Evolutionary conservation across 495 filamentous ascomycete species (phyloP).

Genomic region (Peziza echinospora): DNA sequence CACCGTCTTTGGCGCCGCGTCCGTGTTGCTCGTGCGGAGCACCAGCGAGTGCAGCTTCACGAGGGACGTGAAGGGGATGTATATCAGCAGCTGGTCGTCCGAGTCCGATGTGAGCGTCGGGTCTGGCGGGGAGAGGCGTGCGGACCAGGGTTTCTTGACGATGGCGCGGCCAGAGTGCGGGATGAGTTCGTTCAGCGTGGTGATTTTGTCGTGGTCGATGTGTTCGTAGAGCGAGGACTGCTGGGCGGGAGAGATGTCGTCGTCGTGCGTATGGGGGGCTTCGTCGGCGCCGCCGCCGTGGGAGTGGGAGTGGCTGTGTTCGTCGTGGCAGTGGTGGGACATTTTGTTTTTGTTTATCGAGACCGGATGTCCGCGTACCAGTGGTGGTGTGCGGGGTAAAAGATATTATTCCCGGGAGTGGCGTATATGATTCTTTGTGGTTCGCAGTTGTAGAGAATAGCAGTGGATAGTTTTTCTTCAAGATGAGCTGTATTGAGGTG

Average conservation of each 20-base stretch:
- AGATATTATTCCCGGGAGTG: too few species aligned
- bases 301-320: slow-evolving; percentile 21
- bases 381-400: too few species aligned
- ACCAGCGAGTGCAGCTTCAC: slow-evolving; percentile 78
- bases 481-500: too few species aligned
- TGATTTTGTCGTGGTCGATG: slow-evolving; percentile 69
- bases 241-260: slow-evolving; percentile 75
- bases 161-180: slow-evolving; percentile 48
- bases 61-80: slow-evolving; percentile 81
- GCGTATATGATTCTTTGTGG: too few species aligned
- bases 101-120: slow-evolving; percentile 65
- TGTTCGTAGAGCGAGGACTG: slow-evolving; percentile 76
- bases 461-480: too few species aligned
- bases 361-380: too few species aligned
- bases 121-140: slow-evolving; percentile 44
- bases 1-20: slow-evolving; percentile 56
- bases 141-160: slow-evolving; percentile 74
- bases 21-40: slow-evolving; percentile 48
- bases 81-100: slow-evolving; percentile 84
- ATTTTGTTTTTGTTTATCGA: too few species aligned
- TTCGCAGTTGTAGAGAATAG: too few species aligned
- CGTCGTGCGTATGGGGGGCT: slow-evolving; percentile 75
- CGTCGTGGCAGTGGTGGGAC: slow-evolving; percentile 15
- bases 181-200: slow-evolving; percentile 59
- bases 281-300: slow-evolving; percentile 23